Conservation (phyloP, 2,329 filamentous ascomycete species). For the Cordyceps pruinosa region DNA sequence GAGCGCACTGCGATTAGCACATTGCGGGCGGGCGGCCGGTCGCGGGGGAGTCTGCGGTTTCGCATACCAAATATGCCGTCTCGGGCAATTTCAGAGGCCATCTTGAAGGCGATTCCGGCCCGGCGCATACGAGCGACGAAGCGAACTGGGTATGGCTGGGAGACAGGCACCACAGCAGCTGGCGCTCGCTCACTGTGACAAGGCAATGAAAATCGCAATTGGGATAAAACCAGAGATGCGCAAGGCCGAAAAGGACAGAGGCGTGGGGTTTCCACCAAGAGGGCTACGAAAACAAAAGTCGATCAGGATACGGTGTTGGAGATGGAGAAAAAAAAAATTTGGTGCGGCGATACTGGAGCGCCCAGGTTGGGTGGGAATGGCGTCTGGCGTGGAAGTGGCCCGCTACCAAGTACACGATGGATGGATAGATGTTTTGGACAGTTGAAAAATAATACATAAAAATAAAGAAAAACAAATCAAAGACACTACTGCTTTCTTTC, state of each 20-base stretch:
- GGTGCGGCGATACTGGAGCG: not conserved
- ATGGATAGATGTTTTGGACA: no score
- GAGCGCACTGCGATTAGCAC: not conserved
- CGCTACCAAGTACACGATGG: not conserved
- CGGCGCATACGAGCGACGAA: slow-evolving; percentile 23
- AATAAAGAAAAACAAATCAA: no score
- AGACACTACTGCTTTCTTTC: no score
- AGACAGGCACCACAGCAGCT: not conserved
- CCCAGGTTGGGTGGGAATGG: not conserved
- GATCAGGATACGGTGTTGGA: no score
- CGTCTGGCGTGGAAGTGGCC: not conserved
- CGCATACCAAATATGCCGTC: slow-evolving; percentile 53
- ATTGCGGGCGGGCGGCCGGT: not conserved
- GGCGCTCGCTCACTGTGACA: not conserved
- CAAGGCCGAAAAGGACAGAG: not conserved
- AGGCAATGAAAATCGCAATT: not conserved
- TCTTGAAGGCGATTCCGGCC: slow-evolving; percentile 33
- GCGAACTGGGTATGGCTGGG: not conserved
- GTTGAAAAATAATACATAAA: no score
- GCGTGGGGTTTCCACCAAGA: not conserved
- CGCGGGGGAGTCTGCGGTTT: not conserved
- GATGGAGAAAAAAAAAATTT: not conserved
- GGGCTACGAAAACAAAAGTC: not conserved
- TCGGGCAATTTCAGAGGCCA: slow-evolving; percentile 46
- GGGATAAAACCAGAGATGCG: not conserved